Conservation (phyloP, 495 filamentous ascomycete species). For the Aspergillus carlsbadensis region DNA sequence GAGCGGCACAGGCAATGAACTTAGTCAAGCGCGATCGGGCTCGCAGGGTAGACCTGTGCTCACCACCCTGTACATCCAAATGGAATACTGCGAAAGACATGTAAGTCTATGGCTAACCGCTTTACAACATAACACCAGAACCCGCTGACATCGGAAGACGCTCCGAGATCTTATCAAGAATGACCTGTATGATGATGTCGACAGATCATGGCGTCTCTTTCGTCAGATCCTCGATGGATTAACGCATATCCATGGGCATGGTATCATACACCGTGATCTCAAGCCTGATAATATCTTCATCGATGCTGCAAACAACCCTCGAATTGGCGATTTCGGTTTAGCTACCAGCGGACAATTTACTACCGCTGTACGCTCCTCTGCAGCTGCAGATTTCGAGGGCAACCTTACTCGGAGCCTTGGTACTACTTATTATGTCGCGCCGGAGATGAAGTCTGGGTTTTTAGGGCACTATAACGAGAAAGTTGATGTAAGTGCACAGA, state of each 20-base stretch:
- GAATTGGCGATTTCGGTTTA: slow-evolving; percentile 95
- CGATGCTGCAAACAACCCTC: slow-evolving; percentile 81
- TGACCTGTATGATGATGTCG: slow-evolving; percentile 65
- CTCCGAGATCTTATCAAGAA: slow-evolving; percentile 86
- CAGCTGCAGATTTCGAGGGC: slow-evolving; percentile 47
- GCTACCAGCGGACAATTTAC: slow-evolving; percentile 82
- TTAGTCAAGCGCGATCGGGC: slow-evolving; percentile 36
- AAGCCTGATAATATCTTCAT: slow-evolving; percentile 99
- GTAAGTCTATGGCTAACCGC: slow-evolving; percentile 41
- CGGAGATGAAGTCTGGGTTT: slow-evolving; percentile 74
- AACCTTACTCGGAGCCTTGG: slow-evolving; percentile 84
- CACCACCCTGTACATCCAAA: slow-evolving; percentile 78
- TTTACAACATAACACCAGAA: slow-evolving; percentile 11
- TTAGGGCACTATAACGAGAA: slow-evolving; percentile 83
- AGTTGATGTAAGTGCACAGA: slow-evolving; percentile 68
- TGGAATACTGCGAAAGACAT: slow-evolving; percentile 97
- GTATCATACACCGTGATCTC: slow-evolving; percentile 95
- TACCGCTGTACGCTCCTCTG: slow-evolving; percentile 47
- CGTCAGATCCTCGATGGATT: slow-evolving; percentile 90
- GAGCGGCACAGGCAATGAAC: slow-evolving; percentile 26
- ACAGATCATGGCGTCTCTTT: slow-evolving; percentile 86
- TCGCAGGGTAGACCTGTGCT: slow-evolving; percentile 43
- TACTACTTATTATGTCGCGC: slow-evolving; percentile 93
- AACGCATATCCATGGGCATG: slow-evolving; percentile 83
- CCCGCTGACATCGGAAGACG: slow-evolving; percentile 51